Evolutionary conservation across 495 filamentous ascomycete genomes (phyloP), one percentile per base, ranked within the genome.

Genomic region (Alectoria sarmentosa): DNA sequence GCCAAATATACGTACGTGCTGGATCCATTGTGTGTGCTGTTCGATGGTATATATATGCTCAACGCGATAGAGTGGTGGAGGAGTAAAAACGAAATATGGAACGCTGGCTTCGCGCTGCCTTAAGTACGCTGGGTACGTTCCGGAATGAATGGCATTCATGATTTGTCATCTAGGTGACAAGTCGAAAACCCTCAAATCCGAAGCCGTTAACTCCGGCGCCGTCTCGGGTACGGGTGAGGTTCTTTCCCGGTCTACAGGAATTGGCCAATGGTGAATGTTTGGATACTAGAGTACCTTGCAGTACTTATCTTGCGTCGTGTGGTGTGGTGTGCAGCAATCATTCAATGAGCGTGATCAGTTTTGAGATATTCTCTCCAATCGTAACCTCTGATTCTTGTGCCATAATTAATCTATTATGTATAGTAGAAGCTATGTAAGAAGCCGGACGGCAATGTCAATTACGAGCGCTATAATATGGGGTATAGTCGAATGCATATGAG

Each of bases 1-100:
- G n/a, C n/a, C n/a, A n/a, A n/a, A n/a, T n/a, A n/a, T n/a, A n/a
- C n/a, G n/a, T n/a, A n/a, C n/a, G 69, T 32, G 70, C 46, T 49
- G 65, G 64, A 60, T 67, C 58, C 71, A 73, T 73, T 28, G 52
- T 66, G 60, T 38, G 28, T 32, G n/a, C n/a, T n/a, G n/a, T n/a
- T n/a, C n/a, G n/a, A n/a, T n/a, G n/a, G n/a, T n/a, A n/a, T n/a
- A n/a, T n/a, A n/a, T n/a, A n/a, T n/a, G n/a, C n/a, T n/a, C n/a
- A n/a, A n/a, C n/a, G n/a, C n/a, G n/a, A n/a, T n/a, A n/a, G n/a
- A n/a, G n/a, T n/a, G n/a, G n/a, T n/a, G n/a, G n/a, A n/a, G n/a
- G n/a, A n/a, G n/a, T n/a, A n/a, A n/a, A n/a, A n/a, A n/a, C n/a
- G n/a, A n/a, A n/a, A n/a, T n/a, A n/a, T n/a, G n/a, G n/a, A n/a